These are phyloP conservation scores for Borealophlyctis nickersoniae DNA, from an alignment of 192 early-diverging fungal species.

Conservation along the genomic window DNA sequence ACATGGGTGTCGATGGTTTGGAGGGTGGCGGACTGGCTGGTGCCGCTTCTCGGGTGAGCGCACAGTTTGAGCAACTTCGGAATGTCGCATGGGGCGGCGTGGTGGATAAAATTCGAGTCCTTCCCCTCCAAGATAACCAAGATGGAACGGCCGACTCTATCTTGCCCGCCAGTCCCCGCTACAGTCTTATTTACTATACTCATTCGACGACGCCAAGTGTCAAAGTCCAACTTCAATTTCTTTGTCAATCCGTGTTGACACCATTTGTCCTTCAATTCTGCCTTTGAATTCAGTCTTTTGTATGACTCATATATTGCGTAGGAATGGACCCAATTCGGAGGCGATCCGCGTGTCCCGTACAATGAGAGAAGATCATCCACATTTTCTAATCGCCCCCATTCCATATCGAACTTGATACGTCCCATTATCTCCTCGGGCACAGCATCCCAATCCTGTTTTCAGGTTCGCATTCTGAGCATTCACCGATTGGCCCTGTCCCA, in stretches of 20 bases:
- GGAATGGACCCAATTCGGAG: neutral
- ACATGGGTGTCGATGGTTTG: neutral
- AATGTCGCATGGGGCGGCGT: neutral
- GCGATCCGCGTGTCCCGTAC: neutral
- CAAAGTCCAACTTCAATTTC: neutral
- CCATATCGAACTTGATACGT: no score
- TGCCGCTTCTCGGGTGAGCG: neutral
- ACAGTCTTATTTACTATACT: neutral
- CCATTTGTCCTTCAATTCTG: neutral
- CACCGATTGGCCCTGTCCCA: no score
- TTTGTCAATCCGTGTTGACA: neutral
- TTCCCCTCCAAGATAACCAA: neutral
- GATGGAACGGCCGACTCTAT: neutral
- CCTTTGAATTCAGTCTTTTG: neutral
- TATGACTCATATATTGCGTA: neutral
- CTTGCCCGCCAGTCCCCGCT: neutral
- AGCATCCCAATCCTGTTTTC: no score
- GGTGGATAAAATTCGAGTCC: neutral
- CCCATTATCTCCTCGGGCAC: no score
- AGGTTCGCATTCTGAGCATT: no score
- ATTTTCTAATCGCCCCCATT: no score
- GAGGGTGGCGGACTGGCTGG: neutral
- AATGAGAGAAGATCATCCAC: neutral
- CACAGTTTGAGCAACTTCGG: neutral
- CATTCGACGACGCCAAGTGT: neutral